These are phyloP conservation scores for Geranium incanum DNA, from an alignment of 441 rosid genomes.

Conservation along the genomic window DNA sequence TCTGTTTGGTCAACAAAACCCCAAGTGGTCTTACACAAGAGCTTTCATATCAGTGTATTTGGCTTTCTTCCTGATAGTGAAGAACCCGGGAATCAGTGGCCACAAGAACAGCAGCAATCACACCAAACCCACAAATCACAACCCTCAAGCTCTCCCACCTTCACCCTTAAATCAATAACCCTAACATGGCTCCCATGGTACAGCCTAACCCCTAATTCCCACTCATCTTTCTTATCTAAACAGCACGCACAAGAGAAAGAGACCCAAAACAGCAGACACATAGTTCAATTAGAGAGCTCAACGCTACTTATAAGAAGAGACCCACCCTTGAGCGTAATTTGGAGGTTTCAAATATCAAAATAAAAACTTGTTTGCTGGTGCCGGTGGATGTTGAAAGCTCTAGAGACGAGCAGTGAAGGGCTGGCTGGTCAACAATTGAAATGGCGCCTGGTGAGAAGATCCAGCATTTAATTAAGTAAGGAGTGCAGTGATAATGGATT, in stretches of 20 bases:
- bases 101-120: conserved; percentile 52
- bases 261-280: neutral
- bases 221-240: conserved; percentile 33
- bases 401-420: neutral
- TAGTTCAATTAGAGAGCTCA: neutral
- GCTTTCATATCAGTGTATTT: conserved; percentile 83
- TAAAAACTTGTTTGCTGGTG: neutral
- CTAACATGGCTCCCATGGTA: conserved; percentile 41
- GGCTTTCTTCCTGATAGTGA: conserved; percentile 60
- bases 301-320: neutral
- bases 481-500: conserved; percentile 10
- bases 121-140: conserved; percentile 44
- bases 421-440: neutral
- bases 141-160: conserved; percentile 64
- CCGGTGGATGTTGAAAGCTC: neutral
- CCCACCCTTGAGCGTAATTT: neutral
- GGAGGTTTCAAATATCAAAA: neutral
- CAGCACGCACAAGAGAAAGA: neutral
- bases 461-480: neutral
- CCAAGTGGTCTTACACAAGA: conserved; percentile 49
- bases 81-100: conserved; percentile 75
- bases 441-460: neutral
- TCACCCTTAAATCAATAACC: conserved; percentile 59
- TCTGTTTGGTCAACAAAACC: neutral
- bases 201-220: conserved; percentile 53